A percentile compares a stretch with the other conserved stretches of the same genome.
These are phyloP conservation scores for Dunaliella sp. DNA, from an alignment of 139 green algal species.

Conservation along the genomic window DNA sequence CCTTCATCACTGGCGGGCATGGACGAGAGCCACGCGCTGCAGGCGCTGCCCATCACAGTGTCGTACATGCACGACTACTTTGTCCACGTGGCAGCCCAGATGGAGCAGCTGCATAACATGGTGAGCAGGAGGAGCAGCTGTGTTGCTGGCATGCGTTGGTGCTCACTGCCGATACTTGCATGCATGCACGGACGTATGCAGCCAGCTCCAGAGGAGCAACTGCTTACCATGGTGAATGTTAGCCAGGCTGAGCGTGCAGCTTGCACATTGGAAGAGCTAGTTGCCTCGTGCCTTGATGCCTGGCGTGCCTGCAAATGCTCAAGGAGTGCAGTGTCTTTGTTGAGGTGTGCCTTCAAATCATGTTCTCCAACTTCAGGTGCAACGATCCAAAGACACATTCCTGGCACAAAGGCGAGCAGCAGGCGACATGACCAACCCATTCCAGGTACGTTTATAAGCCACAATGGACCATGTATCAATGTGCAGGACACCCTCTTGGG, in stretches of 20 bases:
- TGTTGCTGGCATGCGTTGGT: no score
- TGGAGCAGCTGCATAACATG: slow-evolving; percentile 43
- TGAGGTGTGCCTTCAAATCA: no score
- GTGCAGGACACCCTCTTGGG: no score
- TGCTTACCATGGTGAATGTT: background rate
- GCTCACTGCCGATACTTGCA: no score
- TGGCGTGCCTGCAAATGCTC: background rate
- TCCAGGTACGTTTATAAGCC: no score
- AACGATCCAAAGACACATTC: slow-evolving; percentile 13
- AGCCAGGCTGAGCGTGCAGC: background rate
- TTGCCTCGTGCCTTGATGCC: background rate
- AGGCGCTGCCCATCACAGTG: slow-evolving; percentile 34
- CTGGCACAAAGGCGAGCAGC: slow-evolving; percentile 14
- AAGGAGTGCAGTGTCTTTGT: background rate
- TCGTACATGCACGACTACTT: slow-evolving; percentile 51
- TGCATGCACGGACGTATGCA: no score
- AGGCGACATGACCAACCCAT: slow-evolving; percentile 32
- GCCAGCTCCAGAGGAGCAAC: background rate
- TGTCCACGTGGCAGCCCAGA: slow-evolving; percentile 42
- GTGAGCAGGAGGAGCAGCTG: no score
- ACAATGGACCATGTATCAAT: no score
- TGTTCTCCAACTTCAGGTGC: slow-evolving; percentile 7
- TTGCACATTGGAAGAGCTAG: background rate
- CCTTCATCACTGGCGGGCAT: background rate
- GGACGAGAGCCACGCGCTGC: background rate